These are phyloP conservation scores for Somion occarium DNA, from an alignment of 1,284 basidiomycete genomes.

Conservation along the genomic window DNA sequence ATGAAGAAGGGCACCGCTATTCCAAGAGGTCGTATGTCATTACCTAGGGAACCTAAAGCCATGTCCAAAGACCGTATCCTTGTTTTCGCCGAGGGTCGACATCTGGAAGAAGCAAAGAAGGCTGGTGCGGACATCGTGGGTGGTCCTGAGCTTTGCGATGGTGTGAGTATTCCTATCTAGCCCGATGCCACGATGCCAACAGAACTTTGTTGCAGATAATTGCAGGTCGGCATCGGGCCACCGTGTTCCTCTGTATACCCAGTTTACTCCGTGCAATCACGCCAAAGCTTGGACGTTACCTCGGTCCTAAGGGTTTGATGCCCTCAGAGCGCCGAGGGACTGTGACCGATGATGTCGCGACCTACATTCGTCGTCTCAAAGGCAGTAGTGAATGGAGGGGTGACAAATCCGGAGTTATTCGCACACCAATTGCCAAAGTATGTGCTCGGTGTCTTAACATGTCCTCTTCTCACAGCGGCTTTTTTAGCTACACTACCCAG, in stretches of 20 bases:
- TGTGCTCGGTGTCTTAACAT: slow-evolving; percentile 12
- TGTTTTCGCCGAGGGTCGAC: slow-evolving; percentile 82
- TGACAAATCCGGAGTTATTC: slow-evolving; percentile 83
- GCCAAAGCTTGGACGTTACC: slow-evolving; percentile 78
- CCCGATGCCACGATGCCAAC: background rate
- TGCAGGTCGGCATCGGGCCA: slow-evolving; percentile 65
- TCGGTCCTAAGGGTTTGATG: slow-evolving; percentile 95
- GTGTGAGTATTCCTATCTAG: slow-evolving; percentile 42
- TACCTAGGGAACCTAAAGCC: slow-evolving; percentile 73
- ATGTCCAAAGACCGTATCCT: slow-evolving; percentile 71
- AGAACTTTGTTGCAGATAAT: slow-evolving; percentile 45
- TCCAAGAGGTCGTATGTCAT: slow-evolving; percentile 72
- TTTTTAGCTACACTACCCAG: slow-evolving; percentile 65
- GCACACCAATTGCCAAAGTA: slow-evolving; percentile 73
- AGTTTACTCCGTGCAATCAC: slow-evolving; percentile 78
- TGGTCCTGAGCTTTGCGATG: slow-evolving; percentile 77
- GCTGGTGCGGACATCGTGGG: slow-evolving; percentile 88
- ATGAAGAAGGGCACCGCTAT: slow-evolving; percentile 71
- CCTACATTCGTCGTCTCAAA: slow-evolving; percentile 76
- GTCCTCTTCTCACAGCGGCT: background rate
- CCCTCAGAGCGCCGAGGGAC: slow-evolving; percentile 92
- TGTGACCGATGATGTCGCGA: slow-evolving; percentile 82
- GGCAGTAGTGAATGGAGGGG: slow-evolving; percentile 92
- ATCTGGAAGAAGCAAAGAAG: slow-evolving; percentile 71
- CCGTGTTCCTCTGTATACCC: slow-evolving; percentile 81